Conservation (phyloP, 345 rosid species). For the Carallia pectinifolia region DNA sequence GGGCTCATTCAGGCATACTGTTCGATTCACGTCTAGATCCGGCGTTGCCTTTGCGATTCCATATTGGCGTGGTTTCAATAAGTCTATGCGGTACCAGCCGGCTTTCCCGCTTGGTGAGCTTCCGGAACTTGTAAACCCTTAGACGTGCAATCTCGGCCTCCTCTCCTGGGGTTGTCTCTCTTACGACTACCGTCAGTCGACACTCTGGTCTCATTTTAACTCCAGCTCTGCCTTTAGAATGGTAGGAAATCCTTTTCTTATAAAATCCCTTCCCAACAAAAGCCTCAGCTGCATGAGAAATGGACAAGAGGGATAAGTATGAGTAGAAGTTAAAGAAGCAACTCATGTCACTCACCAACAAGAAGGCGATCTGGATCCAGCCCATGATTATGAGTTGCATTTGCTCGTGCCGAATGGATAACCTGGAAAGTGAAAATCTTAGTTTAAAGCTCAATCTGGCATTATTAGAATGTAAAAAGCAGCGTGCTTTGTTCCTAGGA, state of each 20-base stretch:
- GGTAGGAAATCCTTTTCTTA: conserved; percentile 61
- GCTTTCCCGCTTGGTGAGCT: conserved; percentile 69
- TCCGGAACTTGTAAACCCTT: conserved; percentile 67
- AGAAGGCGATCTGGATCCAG: conserved; percentile 79
- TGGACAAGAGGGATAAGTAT: background rate
- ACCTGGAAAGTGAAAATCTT: conserved; percentile 42
- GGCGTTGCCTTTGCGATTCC: conserved; percentile 66
- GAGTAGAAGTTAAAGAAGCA: background rate
- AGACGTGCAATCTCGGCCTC: conserved; percentile 86
- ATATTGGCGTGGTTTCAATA: conserved; percentile 78
- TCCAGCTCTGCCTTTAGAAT: conserved; percentile 65
- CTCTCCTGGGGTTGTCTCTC: conserved; percentile 82
- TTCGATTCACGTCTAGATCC: background rate
- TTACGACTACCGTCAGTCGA: conserved; percentile 73
- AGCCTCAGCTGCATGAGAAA: conserved; percentile 65
- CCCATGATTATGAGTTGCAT: conserved; percentile 92
- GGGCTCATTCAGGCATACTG: conserved; percentile 3
- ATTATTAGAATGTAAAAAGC: background rate
- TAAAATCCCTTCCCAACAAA: conserved; percentile 82
- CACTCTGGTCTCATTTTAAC: conserved; percentile 60
- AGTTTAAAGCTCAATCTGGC: background rate
- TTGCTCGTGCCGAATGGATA: conserved; percentile 88
- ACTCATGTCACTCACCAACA: conserved; percentile 53
- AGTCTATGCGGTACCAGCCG: conserved; percentile 73
- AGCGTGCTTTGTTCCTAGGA: background rate